Base-by-base conservation (phyloP, 495 filamentous ascomycete genomes). In the Penicillium goetzii region DNA sequence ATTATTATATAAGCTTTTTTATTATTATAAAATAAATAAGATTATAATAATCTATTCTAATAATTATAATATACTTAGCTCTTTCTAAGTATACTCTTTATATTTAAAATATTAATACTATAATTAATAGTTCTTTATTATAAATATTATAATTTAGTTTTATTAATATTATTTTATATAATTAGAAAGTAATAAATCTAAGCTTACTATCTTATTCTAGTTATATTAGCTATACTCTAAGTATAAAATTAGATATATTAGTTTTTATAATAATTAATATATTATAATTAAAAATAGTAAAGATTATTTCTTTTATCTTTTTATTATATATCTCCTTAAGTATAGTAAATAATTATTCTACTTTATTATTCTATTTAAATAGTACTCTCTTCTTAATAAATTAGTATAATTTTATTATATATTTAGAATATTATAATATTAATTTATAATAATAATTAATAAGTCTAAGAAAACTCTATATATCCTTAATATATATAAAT, bases 261-360 rank as follows among this genome's bases (percentile, higher is more conserved):
- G 52, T 55, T 36, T 55, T 30, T 34, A 55, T 55, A 55, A 55
- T 36, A 36, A 55, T 55, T 14, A 14, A 30, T 55, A 17, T 1
- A 2, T 55, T 21, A 21, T 55, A 55, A 19, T 55, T 55, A 55
- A 55, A 55, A 0, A 36, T 55, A 4, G 6, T 8, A 8, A 55
- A 5, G 17, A 55, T 36, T 25, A 15, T 6, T 36, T 55, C 2
- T 23, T 8, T 11, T 21, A 23, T 2, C 14, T 10, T 34, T 33
- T 54, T 54, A 17, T 40, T 17, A 72, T 55, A 55, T 34, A 55
- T 9, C 0, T 55, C 12, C 32, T 55, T 55, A 36, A 55, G 52
- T 36, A 1, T 55, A 3, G 25, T 36, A 2, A 55, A 55, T 2
- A 2, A 21, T 34, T 23, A 5, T 36, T 55, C n/a, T 2, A 8